A percentile compares a stretch with the other conserved stretches of the same genome.
phyloP scores from a whole-genome alignment of 768 basidiomycete species.

The Tylopilus rubrobrunneus region DNA sequence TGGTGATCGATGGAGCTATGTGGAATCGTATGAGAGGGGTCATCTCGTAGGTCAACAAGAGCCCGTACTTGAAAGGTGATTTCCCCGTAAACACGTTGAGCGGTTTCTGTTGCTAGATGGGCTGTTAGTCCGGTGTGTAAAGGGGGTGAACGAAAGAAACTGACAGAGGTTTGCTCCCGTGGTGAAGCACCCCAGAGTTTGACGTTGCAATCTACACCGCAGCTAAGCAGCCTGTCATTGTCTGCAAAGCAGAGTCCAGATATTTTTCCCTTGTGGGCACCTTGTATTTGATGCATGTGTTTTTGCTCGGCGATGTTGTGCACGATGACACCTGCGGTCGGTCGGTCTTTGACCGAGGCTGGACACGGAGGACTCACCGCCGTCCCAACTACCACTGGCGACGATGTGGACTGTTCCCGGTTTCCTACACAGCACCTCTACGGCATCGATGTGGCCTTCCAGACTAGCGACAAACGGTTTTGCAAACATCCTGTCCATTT shows the following conservation, averaged over 20 bases:
- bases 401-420: conserved; percentile 71
- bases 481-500: conserved; percentile 97
- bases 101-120: conserved; percentile 46
- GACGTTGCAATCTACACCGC: conserved; percentile 77
- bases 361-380: conserved; percentile 54
- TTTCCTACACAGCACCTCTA: conserved; percentile 78
- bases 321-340: conserved; percentile 66
- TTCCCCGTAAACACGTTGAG: conserved; percentile 80
- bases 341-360: neutral
- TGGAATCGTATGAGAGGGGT: neutral
- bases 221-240: conserved; percentile 62
- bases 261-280: conserved; percentile 82
- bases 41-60: neutral
- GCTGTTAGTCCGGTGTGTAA: conserved; percentile 4
- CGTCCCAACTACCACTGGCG: conserved; percentile 94
- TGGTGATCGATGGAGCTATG: conserved; percentile 95
- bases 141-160: conserved; percentile 2
- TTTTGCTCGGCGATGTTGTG: conserved; percentile 70
- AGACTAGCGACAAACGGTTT: conserved; percentile 90
- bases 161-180: conserved; percentile 39
- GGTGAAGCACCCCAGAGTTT: conserved; percentile 69
- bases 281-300: conserved; percentile 52
- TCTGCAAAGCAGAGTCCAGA: conserved; percentile 77
- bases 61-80: conserved; percentile 80
- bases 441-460: conserved; percentile 92